Evolutionary conservation across 1,284 basidiomycete genomes (phyloP).

Genomic region (Ustilago sp.): DNA sequence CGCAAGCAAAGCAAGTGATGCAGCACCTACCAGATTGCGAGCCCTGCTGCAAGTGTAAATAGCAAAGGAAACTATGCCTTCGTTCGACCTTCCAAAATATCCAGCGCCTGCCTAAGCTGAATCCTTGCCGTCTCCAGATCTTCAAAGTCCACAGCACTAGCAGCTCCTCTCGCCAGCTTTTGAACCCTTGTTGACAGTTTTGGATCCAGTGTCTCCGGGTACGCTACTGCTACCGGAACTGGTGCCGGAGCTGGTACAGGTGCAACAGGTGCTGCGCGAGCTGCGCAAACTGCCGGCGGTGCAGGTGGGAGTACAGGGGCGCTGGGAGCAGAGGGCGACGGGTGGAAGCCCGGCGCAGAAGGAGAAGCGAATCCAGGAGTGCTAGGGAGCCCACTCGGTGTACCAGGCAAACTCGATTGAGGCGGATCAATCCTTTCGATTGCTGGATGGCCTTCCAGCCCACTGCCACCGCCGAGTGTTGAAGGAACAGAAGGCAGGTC

Average conservation of each 20-base stretch:
- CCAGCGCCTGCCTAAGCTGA: conserved; percentile 61
- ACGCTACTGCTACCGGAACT: conserved; percentile 65
- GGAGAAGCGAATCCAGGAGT: conserved; percentile 8
- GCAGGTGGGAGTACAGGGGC: conserved; percentile 6
- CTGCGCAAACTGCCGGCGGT: conserved; percentile 4
- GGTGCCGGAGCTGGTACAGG: neutral
- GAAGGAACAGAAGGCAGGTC: conserved; percentile 35
- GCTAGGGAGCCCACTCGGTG: conserved; percentile 46
- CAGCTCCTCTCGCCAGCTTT: conserved; percentile 63
- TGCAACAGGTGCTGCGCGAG: neutral
- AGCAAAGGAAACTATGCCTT: conserved; percentile 3
- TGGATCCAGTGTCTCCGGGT: conserved; percentile 74
- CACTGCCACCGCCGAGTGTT: conserved; percentile 6
- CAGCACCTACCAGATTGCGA: too few species aligned
- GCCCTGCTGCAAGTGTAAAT: too few species aligned
- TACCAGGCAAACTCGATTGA: conserved; percentile 68
- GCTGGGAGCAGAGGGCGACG: neutral
- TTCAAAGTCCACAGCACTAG: conserved; percentile 67
- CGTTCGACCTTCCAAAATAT: conserved; percentile 56
- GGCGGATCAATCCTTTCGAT: conserved; percentile 43
- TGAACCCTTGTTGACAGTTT: conserved; percentile 52
- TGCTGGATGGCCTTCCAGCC: conserved; percentile 24
- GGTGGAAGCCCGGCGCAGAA: conserved; percentile 58
- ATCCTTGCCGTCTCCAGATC: conserved; percentile 63
- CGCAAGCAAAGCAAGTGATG: too few species aligned